Conservation (phyloP, 1,139 yeast genomes). For the Saccharomyces hybrid region DNA sequence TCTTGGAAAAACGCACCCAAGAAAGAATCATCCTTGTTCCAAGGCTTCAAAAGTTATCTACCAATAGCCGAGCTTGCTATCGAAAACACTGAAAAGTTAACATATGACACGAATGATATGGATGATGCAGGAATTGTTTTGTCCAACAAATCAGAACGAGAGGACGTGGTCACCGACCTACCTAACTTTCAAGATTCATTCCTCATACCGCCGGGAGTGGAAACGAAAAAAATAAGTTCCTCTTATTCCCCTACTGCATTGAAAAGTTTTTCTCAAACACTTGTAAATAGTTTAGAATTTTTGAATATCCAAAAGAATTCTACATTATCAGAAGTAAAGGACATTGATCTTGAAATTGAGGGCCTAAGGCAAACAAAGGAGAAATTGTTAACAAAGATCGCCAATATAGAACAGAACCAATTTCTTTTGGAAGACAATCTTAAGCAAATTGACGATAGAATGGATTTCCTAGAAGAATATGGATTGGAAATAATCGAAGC, state of each 20-base stretch:
- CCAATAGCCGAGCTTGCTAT: conserved; percentile 36
- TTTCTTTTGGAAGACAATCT: conserved; percentile 45
- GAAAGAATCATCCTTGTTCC: conserved; percentile 42
- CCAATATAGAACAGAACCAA: conserved; percentile 53
- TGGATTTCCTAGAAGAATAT: conserved; percentile 32
- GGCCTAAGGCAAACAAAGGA: conserved; percentile 44
- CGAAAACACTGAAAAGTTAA: neutral
- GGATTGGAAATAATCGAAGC: conserved; percentile 27
- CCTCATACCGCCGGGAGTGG: conserved; percentile 5
- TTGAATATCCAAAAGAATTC: conserved; percentile 56
- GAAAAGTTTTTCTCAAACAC: conserved; percentile 34
- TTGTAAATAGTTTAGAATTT: conserved; percentile 44
- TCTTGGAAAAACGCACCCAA: conserved; percentile 8
- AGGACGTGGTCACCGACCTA: conserved; percentile 9
- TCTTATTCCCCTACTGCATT: conserved; percentile 38
- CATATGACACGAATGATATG: neutral
- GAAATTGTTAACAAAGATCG: conserved; percentile 49
- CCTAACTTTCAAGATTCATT: conserved; percentile 3
- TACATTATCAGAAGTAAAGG: conserved; percentile 55
- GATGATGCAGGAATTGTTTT: neutral
- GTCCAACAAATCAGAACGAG: conserved; percentile 14
- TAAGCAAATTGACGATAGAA: conserved; percentile 38
- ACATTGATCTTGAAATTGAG: conserved; percentile 50
- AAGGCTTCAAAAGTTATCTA: conserved; percentile 56
- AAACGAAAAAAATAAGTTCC: neutral